A percentile compares a stretch with the other conserved stretches of the same genome.
These are phyloP conservation scores for Sporothrix brasiliensis DNA, from an alignment of 2,329 filamentous ascomycete species.

Conservation along the genomic window DNA sequence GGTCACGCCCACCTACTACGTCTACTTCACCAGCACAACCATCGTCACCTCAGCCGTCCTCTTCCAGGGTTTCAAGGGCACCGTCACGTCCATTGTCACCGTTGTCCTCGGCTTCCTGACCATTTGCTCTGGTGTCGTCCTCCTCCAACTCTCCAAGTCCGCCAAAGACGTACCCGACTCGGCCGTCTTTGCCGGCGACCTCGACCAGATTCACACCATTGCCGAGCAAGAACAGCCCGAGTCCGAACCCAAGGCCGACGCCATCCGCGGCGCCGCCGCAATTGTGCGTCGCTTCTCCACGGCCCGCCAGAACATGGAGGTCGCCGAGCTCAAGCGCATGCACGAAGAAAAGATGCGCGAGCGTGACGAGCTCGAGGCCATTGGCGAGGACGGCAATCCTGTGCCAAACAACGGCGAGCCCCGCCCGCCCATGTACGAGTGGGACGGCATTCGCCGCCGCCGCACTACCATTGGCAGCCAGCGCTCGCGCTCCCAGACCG, in stretches of 20 bases:
- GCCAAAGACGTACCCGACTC: conserved; percentile 95
- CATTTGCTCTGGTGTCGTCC: conserved; percentile 89
- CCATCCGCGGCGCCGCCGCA: conserved; percentile 86
- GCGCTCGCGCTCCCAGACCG: conserved; percentile 41
- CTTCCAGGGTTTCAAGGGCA: conserved; percentile 92
- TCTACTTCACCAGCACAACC: conserved; percentile 94
- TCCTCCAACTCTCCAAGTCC: conserved; percentile 95
- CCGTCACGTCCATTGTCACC: conserved; percentile 75
- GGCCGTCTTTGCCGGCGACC: conserved; percentile 86
- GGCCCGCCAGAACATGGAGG: conserved; percentile 74
- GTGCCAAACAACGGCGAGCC: conserved; percentile 39
- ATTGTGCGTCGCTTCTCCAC: conserved; percentile 82
- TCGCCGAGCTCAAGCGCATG: conserved; percentile 75
- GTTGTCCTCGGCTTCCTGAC: conserved; percentile 91
- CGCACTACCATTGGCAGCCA: conserved; percentile 53
- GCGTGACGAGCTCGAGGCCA: conserved; percentile 71
- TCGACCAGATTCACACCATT: conserved; percentile 93
- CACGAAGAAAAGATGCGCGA: conserved; percentile 76
- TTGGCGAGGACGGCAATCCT: conserved; percentile 69
- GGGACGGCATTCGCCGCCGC: conserved; percentile 84
- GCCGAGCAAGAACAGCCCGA: conserved; percentile 96
- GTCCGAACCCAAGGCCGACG: conserved; percentile 92
- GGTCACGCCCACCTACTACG: conserved; percentile 97
- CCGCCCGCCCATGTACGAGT: conserved; percentile 62
- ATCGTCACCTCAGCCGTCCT: conserved; percentile 92